Percentiles rank a stretch among this genome's conserved stretches.
Evolutionary conservation across 2,329 filamentous ascomycete genomes (phyloP).

Genomic region (Colletotrichum sp.): DNA sequence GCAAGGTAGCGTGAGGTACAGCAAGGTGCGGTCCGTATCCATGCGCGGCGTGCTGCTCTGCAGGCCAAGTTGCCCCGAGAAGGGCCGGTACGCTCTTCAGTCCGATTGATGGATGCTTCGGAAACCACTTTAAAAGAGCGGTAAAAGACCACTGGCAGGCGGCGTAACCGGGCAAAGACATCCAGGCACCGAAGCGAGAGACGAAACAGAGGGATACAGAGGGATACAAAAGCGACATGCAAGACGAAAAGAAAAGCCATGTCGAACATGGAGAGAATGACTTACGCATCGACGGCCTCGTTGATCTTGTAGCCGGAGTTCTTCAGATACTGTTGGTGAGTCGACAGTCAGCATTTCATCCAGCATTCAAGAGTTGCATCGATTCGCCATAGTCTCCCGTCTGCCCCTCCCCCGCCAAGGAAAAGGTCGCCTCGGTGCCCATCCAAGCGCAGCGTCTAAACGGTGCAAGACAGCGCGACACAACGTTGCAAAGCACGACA

Average conservation of each 20-base stretch:
- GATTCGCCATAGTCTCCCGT: not conserved
- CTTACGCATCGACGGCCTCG: conserved; percentile 63
- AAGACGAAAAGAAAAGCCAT: conserved; percentile 11
- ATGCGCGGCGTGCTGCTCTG: conserved; percentile 7
- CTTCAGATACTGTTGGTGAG: conserved; percentile 48
- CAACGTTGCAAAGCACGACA: not conserved
- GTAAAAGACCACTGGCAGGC: not conserved
- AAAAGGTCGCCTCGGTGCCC: not conserved
- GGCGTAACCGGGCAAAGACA: not conserved
- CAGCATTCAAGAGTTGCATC: not conserved
- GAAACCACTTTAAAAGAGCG: conserved; percentile 1
- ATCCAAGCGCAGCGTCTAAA: not conserved
- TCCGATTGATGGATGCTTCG: conserved; percentile 12
- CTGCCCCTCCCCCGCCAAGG: not conserved
- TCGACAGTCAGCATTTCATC: conserved; percentile 15
- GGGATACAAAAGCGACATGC: not conserved
- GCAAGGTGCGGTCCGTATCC: conserved; percentile 18
- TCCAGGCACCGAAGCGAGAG: not conserved
- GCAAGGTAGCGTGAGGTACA: not conserved
- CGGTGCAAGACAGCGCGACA: not conserved
- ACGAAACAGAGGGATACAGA: not conserved
- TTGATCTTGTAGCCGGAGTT: conserved; percentile 55
- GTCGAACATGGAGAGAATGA: conserved; percentile 30
- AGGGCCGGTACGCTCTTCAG: conserved; percentile 21
- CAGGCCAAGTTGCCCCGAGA: conserved; percentile 28